Percentiles rank a stretch among this genome's conserved stretches.
phyloP scores from a whole-genome alignment of 2,329 filamentous ascomycete genomes.

The Neonectria coccinea region DNA sequence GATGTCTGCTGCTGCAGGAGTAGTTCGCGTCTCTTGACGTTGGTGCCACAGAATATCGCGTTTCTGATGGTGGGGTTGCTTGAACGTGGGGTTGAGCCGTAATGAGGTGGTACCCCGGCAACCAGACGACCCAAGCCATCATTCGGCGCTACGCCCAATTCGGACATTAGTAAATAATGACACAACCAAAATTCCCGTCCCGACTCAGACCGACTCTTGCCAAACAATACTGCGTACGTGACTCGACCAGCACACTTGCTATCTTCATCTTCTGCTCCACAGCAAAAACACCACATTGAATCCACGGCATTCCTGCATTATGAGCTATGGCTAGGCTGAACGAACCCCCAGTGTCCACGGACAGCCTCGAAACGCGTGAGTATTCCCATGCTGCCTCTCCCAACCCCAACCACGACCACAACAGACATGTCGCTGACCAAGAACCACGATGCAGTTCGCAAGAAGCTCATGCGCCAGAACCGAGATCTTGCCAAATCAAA shows the following conservation, averaged over 20 bases:
- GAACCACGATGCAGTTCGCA: constrained; percentile 69
- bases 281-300: constrained; percentile 25
- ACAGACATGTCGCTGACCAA: constrained; percentile 32
- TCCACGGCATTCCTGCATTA: constrained; percentile 40
- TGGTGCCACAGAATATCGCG: constrained; percentile 31
- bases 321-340: constrained; percentile 83
- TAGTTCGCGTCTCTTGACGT: constrained; percentile 12
- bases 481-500: constrained; percentile 85
- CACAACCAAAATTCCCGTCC: constrained; percentile 43
- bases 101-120: constrained; percentile 43
- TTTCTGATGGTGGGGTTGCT: constrained; percentile 44
- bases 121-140: constrained; percentile 38
- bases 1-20: constrained; percentile 2
- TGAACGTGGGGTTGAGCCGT: constrained; percentile 39
- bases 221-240: constrained; percentile 37
- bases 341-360: constrained; percentile 75
- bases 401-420: not conserved
- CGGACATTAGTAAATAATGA: constrained; percentile 52
- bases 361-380: constrained; percentile 79
- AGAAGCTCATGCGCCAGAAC: constrained; percentile 85
- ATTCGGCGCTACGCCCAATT: constrained; percentile 42
- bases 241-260: constrained; percentile 32
- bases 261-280: constrained; percentile 32
- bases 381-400: constrained; percentile 40
- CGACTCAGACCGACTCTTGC: constrained; percentile 39